Evolutionary conservation across 2,329 filamentous ascomycete species (phyloP).

Genomic region (Dactylellina haptotyla): DNA sequence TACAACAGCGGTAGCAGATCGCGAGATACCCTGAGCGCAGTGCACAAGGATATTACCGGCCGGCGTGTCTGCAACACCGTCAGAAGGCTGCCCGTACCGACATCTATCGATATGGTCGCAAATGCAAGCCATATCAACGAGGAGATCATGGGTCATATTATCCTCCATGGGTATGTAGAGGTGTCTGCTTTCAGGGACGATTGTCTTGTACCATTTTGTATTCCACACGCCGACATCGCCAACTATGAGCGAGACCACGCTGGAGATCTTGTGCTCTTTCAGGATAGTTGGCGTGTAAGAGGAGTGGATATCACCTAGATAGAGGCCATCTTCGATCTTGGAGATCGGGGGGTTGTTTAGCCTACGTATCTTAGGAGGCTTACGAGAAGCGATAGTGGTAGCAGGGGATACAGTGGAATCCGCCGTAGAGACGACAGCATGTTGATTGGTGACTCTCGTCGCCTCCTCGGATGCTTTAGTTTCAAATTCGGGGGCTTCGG

Average conservation of each 20-base stretch:
- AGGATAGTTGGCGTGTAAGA: background rate
- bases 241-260: background rate
- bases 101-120: constrained; percentile 61
- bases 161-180: background rate
- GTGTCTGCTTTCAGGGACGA: background rate
- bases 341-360: too few relatives aligned
- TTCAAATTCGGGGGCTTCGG: too few relatives aligned
- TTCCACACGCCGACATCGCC: background rate
- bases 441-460: too few relatives aligned
- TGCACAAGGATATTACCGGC: constrained; percentile 56
- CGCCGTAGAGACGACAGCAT: too few relatives aligned
- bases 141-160: background rate
- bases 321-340: background rate
- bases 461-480: too few relatives aligned
- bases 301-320: background rate
- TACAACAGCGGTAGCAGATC: constrained; percentile 58
- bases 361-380: too few relatives aligned
- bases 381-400: too few relatives aligned
- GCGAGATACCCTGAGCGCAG: constrained; percentile 59
- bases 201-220: background rate
- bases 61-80: background rate
- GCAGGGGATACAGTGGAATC: too few relatives aligned
- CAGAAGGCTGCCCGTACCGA: constrained; percentile 45
- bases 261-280: background rate
- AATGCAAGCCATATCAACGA: background rate